These are phyloP conservation scores for Rhodotorula glutinis DNA, from an alignment of 1,284 basidiomycete species.

Conservation along the genomic window DNA sequence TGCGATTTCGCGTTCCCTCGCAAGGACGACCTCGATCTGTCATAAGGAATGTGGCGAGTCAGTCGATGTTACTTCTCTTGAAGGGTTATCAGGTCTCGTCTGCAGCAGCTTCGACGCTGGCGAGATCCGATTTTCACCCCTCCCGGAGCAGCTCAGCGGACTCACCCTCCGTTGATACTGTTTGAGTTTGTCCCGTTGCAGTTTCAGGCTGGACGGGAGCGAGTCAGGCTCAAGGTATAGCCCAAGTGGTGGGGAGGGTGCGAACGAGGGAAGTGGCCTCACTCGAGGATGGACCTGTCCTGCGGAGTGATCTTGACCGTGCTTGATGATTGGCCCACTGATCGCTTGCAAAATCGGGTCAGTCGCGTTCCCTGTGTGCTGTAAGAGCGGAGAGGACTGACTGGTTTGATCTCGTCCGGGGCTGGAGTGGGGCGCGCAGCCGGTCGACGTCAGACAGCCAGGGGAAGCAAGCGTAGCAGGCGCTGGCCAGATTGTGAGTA, in stretches of 20 bases:
- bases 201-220: conserved; percentile 65
- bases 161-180: conserved; percentile 91
- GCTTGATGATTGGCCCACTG: conserved; percentile 30
- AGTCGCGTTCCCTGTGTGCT: not conserved
- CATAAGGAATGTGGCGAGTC: too few relatives aligned
- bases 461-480: too few relatives aligned
- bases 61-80: too few relatives aligned
- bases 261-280: conserved; percentile 45
- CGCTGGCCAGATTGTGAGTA: too few relatives aligned
- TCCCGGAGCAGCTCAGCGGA: too few relatives aligned
- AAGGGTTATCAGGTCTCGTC: too few relatives aligned
- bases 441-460: too few relatives aligned
- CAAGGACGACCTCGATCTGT: conserved; percentile 81
- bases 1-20: conserved; percentile 85
- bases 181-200: conserved; percentile 90
- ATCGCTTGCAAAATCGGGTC: not conserved
- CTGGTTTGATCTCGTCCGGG: not conserved
- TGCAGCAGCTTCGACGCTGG: too few relatives aligned
- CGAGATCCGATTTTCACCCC: too few relatives aligned
- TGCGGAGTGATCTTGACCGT: conserved; percentile 76
- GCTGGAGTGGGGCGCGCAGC: not conserved
- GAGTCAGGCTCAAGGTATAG: conserved; percentile 38
- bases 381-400: not conserved
- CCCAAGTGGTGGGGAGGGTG: not conserved
- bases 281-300: conserved; percentile 93